Conservation (phyloP, 139 green algal genomes). For the Chlamydomonas sp. region DNA sequence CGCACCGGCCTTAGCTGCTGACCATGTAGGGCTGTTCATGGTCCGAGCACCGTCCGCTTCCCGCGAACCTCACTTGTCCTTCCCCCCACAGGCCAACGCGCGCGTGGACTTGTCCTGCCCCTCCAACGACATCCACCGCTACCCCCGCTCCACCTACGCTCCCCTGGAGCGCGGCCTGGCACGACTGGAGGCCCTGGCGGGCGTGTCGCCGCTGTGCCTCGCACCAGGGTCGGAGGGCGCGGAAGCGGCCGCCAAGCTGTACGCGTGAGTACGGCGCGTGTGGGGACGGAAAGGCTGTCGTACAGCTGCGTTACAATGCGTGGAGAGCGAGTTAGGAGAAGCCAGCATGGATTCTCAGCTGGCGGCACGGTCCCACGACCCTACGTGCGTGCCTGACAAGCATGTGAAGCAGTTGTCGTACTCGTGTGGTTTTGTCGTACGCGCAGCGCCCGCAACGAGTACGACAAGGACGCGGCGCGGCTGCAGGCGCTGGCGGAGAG, state of each 20-base stretch:
- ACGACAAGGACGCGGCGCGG: slow-evolving; percentile 41
- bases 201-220: slow-evolving; percentile 21
- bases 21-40: too few species aligned
- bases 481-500: slow-evolving; percentile 44
- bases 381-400: too few species aligned
- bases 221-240: background rate
- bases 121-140: slow-evolving; percentile 53
- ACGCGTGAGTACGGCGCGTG: slow-evolving; percentile 13
- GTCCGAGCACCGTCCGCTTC: too few species aligned
- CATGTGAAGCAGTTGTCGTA: too few species aligned
- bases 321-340: too few species aligned
- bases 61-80: too few species aligned
- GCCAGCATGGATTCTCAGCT: too few species aligned
- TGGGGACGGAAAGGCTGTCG: background rate
- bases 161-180: slow-evolving; percentile 65
- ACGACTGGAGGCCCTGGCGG: slow-evolving; percentile 72
- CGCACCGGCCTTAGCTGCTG: too few species aligned
- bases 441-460: slow-evolving; percentile 40
- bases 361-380: too few species aligned
- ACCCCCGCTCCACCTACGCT: slow-evolving; percentile 62
- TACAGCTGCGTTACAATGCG: too few species aligned
- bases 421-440: background rate
- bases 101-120: slow-evolving; percentile 68
- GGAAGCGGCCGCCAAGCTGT: slow-evolving; percentile 33
- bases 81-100: slow-evolving; percentile 47